phyloP scores from a whole-genome alignment of 495 filamentous ascomycete species.

The Choiromyces venosus region DNA sequence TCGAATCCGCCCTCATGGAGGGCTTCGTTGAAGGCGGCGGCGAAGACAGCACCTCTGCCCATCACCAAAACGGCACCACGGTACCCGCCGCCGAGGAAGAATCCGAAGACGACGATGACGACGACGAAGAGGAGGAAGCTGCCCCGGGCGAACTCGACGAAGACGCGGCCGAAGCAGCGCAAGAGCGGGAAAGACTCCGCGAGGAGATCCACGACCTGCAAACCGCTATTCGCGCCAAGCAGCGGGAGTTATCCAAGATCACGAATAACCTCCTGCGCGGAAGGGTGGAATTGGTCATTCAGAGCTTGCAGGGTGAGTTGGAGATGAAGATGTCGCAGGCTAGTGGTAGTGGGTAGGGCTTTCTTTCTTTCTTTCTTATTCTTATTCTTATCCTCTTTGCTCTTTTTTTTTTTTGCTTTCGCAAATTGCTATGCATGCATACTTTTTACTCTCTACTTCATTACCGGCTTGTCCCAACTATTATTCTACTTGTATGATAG shows the following conservation, averaged over 20 bases:
- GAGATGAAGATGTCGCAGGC: constrained; percentile 32
- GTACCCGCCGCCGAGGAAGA: constrained; percentile 27
- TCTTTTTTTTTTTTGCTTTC: too few species aligned
- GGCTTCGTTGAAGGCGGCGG: constrained; percentile 51
- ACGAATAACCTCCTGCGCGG: constrained; percentile 37
- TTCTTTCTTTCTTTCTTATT: too few species aligned
- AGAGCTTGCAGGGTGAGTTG: constrained; percentile 29
- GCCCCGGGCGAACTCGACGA: constrained; percentile 37
- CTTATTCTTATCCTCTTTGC: too few species aligned
- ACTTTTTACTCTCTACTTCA: too few species aligned
- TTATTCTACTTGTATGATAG: too few species aligned
- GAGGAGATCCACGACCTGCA: constrained; percentile 41
- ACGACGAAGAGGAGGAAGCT: constrained; percentile 34
- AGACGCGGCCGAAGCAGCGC: constrained; percentile 33
- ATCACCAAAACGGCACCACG: not conserved
- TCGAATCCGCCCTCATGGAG: constrained; percentile 53
- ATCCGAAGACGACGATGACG: constrained; percentile 25
- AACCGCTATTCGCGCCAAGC: constrained; percentile 33
- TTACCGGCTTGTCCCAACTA: too few species aligned
- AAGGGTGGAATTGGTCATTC: constrained; percentile 31
- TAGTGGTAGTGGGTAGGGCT: constrained; percentile 2
- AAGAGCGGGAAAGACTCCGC: constrained; percentile 29
- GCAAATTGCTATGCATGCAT: too few species aligned
- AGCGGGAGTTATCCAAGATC: constrained; percentile 29
- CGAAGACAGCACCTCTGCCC: constrained; percentile 42